Evolutionary conservation across 2,329 filamentous ascomycete genomes (phyloP), one percentile per base, ranked within the genome.

Genomic region (Paraphaeosphaeria minitans): DNA sequence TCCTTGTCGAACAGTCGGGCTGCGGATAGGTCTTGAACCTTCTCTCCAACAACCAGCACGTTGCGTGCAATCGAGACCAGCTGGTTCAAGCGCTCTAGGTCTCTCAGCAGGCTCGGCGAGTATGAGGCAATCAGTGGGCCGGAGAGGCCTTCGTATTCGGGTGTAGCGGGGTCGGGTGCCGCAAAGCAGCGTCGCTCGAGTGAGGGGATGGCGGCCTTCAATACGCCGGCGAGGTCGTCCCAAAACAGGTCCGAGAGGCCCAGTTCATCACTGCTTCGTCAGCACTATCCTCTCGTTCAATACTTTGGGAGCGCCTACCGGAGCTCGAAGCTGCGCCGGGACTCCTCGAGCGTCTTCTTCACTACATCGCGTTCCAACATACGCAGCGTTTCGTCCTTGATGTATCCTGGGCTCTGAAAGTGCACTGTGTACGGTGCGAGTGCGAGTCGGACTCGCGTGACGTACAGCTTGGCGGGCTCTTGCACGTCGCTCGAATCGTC

Each of bases 31-130:
- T 89, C 85, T 71, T 89, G 87, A 22, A 84, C 85, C 50, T 80
- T 80, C 60, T 85, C 85, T 21, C 86, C 87, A 22, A 82, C 83
- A 0, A 85, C 86, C 35, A 88, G 79, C 27, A 87, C 79, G 68
- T 89, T 89, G 31, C 87, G 81, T 22, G 84, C 84, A 58, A 89
- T 86, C 7, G 82, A 85, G 42, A 87, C 83, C 10, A 89, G 70
- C 66, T 87, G 84, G 66, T 88, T 87, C 43, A 89, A 72, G 29
- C 86, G 79, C 68, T 88, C 85, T 56, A 89, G 81, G 65, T 89
- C 87, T 64, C 85, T 84, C 61, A 87, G 82, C 52, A 89, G 73
- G 7, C 79, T 82, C 51, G 82, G 81, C 60, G 86, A 85, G 66
- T 87, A 84, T 58, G 80, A 81, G 14, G 85, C 85, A 62, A 89